These are phyloP conservation scores for Brasilioporus rufonigricans DNA, from an alignment of 768 basidiomycete species.

Conservation along the genomic window DNA sequence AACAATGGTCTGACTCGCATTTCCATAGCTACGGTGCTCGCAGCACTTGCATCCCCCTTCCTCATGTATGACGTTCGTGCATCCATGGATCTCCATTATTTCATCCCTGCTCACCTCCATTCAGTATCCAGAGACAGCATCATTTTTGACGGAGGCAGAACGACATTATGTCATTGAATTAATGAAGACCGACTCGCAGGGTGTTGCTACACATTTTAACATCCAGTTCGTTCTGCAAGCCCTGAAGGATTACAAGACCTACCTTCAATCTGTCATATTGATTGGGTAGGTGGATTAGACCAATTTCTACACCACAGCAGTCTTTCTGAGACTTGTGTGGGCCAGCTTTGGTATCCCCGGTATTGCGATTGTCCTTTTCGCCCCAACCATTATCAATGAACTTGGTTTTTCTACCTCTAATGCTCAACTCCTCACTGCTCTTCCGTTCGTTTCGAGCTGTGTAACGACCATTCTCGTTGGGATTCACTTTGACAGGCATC, in stretches of 20 bases:
- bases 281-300: background rate
- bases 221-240: background rate
- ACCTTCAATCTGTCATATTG: background rate
- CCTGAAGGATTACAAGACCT: background rate
- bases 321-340: background rate
- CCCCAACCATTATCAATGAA: background rate
- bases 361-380: background rate
- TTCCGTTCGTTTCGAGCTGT: background rate
- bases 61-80: background rate
- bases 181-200: background rate
- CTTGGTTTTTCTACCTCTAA: background rate
- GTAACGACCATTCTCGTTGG: background rate
- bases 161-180: background rate
- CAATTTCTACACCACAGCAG: background rate
- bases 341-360: background rate
- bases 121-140: background rate
- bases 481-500: background rate
- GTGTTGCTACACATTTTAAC: background rate
- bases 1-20: background rate
- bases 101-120: background rate
- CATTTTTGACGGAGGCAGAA: background rate
- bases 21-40: background rate
- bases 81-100: background rate
- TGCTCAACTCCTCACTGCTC: background rate
- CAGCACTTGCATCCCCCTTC: background rate